Evolutionary conservation across 805 yeast genomes (phyloP), one percentile per base, ranked within the genome.

Genomic region (Suhomyces faveliae): DNA sequence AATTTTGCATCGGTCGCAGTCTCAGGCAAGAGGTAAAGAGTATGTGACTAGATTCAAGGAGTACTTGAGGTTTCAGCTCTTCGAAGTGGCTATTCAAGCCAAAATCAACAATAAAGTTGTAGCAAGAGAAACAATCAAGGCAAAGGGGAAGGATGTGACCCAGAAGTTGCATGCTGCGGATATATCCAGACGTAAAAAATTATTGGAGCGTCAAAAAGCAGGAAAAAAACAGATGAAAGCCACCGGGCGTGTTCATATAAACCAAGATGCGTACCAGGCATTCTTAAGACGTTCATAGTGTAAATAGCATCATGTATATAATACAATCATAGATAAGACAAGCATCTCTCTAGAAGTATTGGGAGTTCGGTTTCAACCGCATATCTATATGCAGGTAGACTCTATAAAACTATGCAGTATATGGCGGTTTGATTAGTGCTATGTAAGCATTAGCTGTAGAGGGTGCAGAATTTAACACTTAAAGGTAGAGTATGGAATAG

Each of bases 131-230:
- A 91, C 97, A 0, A 87, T 94, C 53, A 88, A 89, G 63, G 98
- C 98, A 5, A 81, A 89, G 62, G 75, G 97, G 51, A 92, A 92
- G 67, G 98, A 92, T 67, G 99, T 92, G n/a, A 74, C 94, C 47
- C 96, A 94, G 23, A 87, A 83, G 60, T 71, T 94, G 51, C 98
- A 92, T 66, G 99, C 98, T 0, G 84, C 96, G 15, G 99, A 92
- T 71, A 80, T 91, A 27, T 80, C 95, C 0, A 78, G 99, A 70
- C 77, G 96, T 52, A 90, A 90, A 73, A 92, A 92, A 68, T 76
- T 92, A 55, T 72, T 92, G 45, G 89, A 79, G 47, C 85, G 87
- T 58, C 99, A 92, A 61, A 92, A 91, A 65, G 96, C 89, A 61
- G 99, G 99, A 33, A 94, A 94, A 68, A 89, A 87, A 67, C 78